Percentiles rank a stretch among this genome's conserved stretches.
Conservation (phyloP, 495 filamentous ascomycete species). For the Cryomyces antarcticus region DNA sequence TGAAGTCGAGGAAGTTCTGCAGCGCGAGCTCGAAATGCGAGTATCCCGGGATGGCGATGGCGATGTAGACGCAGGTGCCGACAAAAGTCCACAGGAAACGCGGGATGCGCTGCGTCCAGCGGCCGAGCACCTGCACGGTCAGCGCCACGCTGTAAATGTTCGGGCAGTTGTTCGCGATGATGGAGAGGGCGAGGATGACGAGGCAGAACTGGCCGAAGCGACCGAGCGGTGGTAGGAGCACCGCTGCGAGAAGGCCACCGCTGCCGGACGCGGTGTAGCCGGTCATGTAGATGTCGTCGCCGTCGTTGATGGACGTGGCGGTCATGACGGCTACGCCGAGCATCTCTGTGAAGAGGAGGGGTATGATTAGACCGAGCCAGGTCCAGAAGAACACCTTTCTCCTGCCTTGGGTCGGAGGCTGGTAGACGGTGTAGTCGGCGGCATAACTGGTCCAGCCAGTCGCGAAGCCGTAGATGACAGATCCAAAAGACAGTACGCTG, state of each 20-base stretch:
- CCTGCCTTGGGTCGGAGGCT: conserved; percentile 38
- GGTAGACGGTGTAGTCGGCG: conserved; percentile 72
- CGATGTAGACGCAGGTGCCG: conserved; percentile 47
- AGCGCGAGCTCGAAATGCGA: conserved; percentile 48
- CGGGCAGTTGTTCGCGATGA: conserved; percentile 75
- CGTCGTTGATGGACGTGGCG: conserved; percentile 30
- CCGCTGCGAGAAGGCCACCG: conserved; percentile 50
- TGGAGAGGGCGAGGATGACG: conserved; percentile 57
- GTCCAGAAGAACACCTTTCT: conserved; percentile 46
- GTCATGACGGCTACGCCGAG: conserved; percentile 57
- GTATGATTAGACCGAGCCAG: conserved; percentile 47
- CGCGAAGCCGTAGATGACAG: conserved; percentile 56
- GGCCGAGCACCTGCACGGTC: conserved; percentile 50
- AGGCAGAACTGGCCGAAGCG: conserved; percentile 69
- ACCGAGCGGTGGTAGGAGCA: conserved; percentile 38
- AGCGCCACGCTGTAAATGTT: conserved; percentile 71
- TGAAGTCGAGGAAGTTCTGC: conserved; percentile 46
- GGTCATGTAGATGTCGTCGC: conserved; percentile 30
- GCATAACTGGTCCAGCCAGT: conserved; percentile 68
- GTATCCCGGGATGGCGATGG: conserved; percentile 63
- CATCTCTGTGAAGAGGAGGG: conserved; percentile 60
- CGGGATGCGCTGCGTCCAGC: conserved; percentile 44
- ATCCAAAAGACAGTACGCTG: conserved; percentile 47
- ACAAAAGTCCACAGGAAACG: conserved; percentile 60
- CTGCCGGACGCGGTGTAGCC: conserved; percentile 42